Evolutionary conservation across 768 basidiomycete species (phyloP).

Genomic region (Tulasnella sp.): DNA sequence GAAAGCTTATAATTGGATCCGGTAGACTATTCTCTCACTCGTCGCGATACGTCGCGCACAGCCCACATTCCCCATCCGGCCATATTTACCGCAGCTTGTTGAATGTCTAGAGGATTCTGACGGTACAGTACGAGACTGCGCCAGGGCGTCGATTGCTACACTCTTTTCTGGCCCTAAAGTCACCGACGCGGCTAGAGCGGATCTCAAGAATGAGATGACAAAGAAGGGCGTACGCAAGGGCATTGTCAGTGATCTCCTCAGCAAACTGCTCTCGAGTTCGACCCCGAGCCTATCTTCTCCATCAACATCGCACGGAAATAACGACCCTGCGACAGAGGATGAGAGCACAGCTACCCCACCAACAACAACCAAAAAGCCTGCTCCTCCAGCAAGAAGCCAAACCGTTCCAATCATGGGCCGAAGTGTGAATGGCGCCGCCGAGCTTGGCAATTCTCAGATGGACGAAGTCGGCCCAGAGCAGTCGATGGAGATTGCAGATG

Average conservation of each 20-base stretch:
- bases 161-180: constrained; percentile 79
- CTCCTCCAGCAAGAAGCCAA: background rate
- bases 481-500: constrained; percentile 1
- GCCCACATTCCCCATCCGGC: constrained; percentile 66
- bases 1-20: too few species aligned
- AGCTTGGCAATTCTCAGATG: background rate
- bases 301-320: background rate
- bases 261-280: constrained; percentile 42
- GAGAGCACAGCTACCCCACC: background rate
- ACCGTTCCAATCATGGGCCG: background rate
- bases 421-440: background rate
- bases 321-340: background rate
- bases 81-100: constrained; percentile 71
- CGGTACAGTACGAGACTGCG: constrained; percentile 76
- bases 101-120: constrained; percentile 86
- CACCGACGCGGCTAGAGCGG: constrained; percentile 77
- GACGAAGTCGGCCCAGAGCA: background rate
- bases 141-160: constrained; percentile 67
- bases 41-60: constrained; percentile 63
- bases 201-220: constrained; percentile 83
- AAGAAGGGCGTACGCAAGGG: constrained; percentile 81
- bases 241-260: constrained; percentile 70
- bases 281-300: background rate
- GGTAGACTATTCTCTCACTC: constrained; percentile 47
- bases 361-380: background rate